Evolutionary conservation across 2,329 filamentous ascomycete species (phyloP).

Genomic region (Fusarium heterosporum): DNA sequence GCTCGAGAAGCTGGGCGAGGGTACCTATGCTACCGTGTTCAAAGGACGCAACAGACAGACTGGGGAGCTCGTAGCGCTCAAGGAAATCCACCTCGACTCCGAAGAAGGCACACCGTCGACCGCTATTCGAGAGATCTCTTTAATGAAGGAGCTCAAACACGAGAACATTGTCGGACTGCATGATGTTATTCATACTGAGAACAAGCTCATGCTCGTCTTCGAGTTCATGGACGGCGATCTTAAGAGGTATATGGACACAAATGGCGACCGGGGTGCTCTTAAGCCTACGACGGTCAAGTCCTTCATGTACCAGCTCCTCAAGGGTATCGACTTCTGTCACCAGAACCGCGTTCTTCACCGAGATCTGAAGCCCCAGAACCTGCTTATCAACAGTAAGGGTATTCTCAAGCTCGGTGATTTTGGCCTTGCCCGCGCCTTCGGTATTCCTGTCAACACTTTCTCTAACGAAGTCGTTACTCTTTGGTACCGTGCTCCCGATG

Average conservation of each 20-base stretch:
- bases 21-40: slow-evolving; percentile 99
- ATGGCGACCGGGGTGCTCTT: slow-evolving; percentile 88
- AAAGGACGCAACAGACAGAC: slow-evolving; percentile 98
- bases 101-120: slow-evolving; percentile 98
- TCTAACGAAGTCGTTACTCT: slow-evolving; percentile 97
- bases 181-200: slow-evolving; percentile 99
- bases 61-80: slow-evolving; percentile 94
- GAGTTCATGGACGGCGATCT: slow-evolving; percentile 99
- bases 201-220: slow-evolving; percentile 99
- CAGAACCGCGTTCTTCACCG: slow-evolving; percentile 96
- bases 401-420: slow-evolving; percentile 95
- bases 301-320: slow-evolving; percentile 98
- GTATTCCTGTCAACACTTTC: slow-evolving; percentile 97
- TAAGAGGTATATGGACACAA: slow-evolving; percentile 98
- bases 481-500: slow-evolving; percentile 97
- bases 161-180: slow-evolving; percentile 97
- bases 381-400: slow-evolving; percentile 93
- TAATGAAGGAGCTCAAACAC: slow-evolving; percentile 99
- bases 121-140: slow-evolving; percentile 96
- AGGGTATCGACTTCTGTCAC: slow-evolving; percentile 97
- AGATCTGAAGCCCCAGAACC: slow-evolving; percentile 95
- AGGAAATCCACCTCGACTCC: slow-evolving; percentile 98
- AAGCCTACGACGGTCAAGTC: slow-evolving; percentile 95
- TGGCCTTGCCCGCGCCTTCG: slow-evolving; percentile 91
- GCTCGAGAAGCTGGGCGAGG: slow-evolving; percentile 98